phyloP scores from a whole-genome alignment of 2,329 filamentous ascomycete genomes.

The Colletotrichum tropicale region DNA sequence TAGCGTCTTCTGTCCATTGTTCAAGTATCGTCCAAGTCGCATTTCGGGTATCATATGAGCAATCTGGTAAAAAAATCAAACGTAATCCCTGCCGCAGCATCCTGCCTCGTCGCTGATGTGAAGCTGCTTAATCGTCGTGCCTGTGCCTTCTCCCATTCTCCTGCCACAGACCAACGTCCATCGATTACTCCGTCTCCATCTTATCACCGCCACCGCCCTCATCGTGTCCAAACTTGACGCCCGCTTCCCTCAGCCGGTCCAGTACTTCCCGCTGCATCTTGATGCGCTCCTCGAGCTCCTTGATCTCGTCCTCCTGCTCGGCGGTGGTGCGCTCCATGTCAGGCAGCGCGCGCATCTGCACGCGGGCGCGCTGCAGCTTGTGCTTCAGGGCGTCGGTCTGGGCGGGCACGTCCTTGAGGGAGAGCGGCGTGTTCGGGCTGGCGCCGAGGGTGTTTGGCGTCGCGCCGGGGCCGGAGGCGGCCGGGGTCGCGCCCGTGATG shows the following conservation, averaged over 20 bases:
- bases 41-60: conserved; percentile 19
- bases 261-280: conserved; percentile 65
- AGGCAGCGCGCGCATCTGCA: conserved; percentile 67
- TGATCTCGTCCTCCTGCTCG: conserved; percentile 76
- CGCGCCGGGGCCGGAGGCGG: conserved; percentile 30
- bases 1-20: background rate
- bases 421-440: conserved; percentile 39
- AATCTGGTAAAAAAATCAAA: conserved; percentile 15
- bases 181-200: conserved; percentile 40
- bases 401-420: conserved; percentile 76
- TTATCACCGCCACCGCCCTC: conserved; percentile 39
- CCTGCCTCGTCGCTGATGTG: background rate
- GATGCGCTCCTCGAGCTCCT: conserved; percentile 68
- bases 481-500: conserved; percentile 41
- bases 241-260: conserved; percentile 55
- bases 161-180: background rate
- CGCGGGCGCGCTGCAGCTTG: conserved; percentile 79
- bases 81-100: background rate
- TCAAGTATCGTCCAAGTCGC: background rate
- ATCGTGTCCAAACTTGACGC: conserved; percentile 41
- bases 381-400: conserved; percentile 82
- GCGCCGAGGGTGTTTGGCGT: conserved; percentile 32
- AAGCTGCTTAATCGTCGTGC: background rate
- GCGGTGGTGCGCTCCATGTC: conserved; percentile 70
- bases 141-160: background rate